Evolutionary conservation across 2,329 filamentous ascomycete species (phyloP).

Genomic region (Bimuria novae-zelandiae): DNA sequence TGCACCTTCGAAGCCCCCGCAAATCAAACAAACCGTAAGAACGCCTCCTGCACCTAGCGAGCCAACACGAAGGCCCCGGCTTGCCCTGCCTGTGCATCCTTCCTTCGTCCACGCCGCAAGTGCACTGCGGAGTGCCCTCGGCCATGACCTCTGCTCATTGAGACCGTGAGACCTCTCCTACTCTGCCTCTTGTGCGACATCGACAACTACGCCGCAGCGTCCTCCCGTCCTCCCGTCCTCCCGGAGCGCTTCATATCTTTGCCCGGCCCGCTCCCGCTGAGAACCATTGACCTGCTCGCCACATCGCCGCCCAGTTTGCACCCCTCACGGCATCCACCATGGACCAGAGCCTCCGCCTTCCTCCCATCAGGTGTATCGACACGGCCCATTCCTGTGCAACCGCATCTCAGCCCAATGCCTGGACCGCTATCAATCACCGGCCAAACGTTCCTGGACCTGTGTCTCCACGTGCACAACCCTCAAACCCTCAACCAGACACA

Average conservation of each 20-base stretch:
- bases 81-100: slow-evolving; percentile 2
- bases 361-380: neutral
- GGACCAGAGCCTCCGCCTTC: neutral
- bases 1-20: slow-evolving; percentile 1
- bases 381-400: neutral
- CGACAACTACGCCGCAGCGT: neutral
- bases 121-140: neutral
- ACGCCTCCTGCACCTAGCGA: slow-evolving; percentile 8
- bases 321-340: neutral
- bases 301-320: neutral
- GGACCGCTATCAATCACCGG: slow-evolving; percentile 7
- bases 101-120: slow-evolving; percentile 7
- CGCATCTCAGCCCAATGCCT: neutral
- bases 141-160: neutral
- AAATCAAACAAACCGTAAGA: slow-evolving; percentile 3
- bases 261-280: slow-evolving; percentile 1
- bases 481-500: neutral
- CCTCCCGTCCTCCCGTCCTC: neutral
- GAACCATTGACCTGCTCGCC: neutral
- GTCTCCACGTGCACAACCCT: neutral
- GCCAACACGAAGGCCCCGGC: slow-evolving; percentile 1
- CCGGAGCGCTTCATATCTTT: neutral
- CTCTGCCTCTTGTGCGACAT: neutral
- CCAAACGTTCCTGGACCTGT: neutral
- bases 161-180: slow-evolving; percentile 1